phyloP scores from a whole-genome alignment of 108 stramenopile genomes.

The Seminavis robusta region DNA sequence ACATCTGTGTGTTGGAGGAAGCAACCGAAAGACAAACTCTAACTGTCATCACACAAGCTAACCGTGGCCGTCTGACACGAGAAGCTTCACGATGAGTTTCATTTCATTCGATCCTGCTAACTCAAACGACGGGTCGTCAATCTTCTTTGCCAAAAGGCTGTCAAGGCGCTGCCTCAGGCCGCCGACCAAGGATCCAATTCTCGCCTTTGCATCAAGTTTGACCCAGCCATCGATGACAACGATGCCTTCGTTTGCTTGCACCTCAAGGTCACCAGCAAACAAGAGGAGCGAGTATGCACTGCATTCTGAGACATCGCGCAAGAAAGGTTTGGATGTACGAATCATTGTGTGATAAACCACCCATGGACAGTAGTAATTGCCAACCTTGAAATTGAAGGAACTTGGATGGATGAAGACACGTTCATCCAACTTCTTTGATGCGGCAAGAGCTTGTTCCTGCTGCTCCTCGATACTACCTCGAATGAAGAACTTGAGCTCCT shows the following conservation, averaged over 20 bases:
- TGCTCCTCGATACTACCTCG: constrained; percentile 10
- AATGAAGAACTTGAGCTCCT: constrained; percentile 72
- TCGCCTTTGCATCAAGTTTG: constrained; percentile 77
- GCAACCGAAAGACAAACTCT: too few relatives aligned
- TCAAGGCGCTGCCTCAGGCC: constrained; percentile 79
- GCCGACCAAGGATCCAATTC: constrained; percentile 87
- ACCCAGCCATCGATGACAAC: constrained; percentile 81
- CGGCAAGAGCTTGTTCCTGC: background rate
- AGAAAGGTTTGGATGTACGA: constrained; percentile 85
- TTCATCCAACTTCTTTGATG: constrained; percentile 48
- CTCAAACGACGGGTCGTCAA: constrained; percentile 56
- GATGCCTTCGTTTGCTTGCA: constrained; percentile 73
- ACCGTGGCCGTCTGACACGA: constrained; percentile 47
- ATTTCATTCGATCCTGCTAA: constrained; percentile 58
- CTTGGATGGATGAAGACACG: constrained; percentile 90
- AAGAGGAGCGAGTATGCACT: constrained; percentile 85
- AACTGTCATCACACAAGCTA: too few relatives aligned
- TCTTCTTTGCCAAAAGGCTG: constrained; percentile 56
- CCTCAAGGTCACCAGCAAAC: constrained; percentile 88
- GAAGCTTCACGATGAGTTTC: constrained; percentile 51
- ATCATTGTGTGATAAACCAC: constrained; percentile 87
- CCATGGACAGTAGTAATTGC: constrained; percentile 89
- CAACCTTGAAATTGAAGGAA: constrained; percentile 74
- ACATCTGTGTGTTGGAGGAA: too few relatives aligned
- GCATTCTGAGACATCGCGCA: constrained; percentile 90